Evolutionary conservation across 139 green algal species (phyloP).

Genomic region (Coelastrella sp.): DNA sequence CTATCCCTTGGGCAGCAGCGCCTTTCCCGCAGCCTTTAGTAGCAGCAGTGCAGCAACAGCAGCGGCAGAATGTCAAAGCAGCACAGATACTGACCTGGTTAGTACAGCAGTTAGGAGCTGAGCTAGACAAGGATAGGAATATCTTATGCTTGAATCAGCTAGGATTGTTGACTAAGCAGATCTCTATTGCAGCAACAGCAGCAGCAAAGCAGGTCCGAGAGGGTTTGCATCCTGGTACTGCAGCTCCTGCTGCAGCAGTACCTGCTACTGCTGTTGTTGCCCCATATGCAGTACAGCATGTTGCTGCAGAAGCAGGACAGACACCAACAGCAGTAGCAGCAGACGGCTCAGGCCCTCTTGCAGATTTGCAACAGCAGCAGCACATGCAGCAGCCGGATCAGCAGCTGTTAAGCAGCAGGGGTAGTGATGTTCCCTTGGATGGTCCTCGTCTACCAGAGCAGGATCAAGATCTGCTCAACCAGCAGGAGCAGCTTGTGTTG

Average conservation of each 20-base stretch:
- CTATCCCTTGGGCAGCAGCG: not conserved
- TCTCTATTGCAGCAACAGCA: not conserved
- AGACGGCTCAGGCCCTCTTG: not conserved
- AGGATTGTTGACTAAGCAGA: not conserved
- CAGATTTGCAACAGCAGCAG: too few relatives aligned
- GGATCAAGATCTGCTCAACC: not conserved
- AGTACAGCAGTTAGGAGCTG: slow-evolving; percentile 2
- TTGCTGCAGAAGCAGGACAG: not conserved
- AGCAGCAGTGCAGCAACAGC: not conserved
- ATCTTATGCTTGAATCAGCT: slow-evolving; percentile 12
- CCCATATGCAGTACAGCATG: not conserved
- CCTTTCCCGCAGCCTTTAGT: not conserved
- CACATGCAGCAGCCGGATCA: not conserved
- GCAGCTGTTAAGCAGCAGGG: not conserved
- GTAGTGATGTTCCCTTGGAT: not conserved
- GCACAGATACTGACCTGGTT: not conserved
- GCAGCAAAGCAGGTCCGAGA: not conserved
- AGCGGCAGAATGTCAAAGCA: not conserved
- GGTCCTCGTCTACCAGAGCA: not conserved
- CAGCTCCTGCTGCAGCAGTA: slow-evolving; percentile 7
- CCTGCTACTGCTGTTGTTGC: not conserved
- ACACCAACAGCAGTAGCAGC: not conserved
- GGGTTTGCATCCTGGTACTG: not conserved
- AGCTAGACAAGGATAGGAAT: not conserved
- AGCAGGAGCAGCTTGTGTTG: not conserved